Evolutionary conservation across 805 yeast species (phyloP).

Genomic region (Kodamaea kaohsiungensis): DNA sequence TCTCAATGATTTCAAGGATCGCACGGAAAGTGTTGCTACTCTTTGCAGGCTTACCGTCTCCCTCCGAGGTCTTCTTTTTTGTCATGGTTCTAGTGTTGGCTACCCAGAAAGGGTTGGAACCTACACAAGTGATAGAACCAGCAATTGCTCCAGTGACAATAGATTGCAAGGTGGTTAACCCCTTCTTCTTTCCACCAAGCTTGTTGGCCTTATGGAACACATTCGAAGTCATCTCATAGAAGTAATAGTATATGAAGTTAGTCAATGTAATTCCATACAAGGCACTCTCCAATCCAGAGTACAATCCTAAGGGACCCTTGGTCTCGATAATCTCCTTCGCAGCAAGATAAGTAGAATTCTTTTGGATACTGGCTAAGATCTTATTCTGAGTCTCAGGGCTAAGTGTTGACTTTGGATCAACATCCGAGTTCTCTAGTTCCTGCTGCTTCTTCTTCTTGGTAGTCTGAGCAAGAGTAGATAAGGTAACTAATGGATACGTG

Average conservation of each 20-base stretch:
- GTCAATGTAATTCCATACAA: slow-evolving; percentile 82
- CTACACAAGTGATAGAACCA: slow-evolving; percentile 78
- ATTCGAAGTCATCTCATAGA: slow-evolving; percentile 72
- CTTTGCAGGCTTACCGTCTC: slow-evolving; percentile 21
- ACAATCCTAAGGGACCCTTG: slow-evolving; percentile 69
- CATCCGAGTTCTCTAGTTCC: slow-evolving; percentile 3
- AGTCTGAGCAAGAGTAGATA: slow-evolving; percentile 90
- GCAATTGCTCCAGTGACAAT: slow-evolving; percentile 82
- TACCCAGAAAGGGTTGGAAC: slow-evolving; percentile 92
- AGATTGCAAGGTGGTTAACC: slow-evolving; percentile 63
- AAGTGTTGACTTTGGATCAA: slow-evolving; percentile 13
- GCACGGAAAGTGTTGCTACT: slow-evolving; percentile 53
- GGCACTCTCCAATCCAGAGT: slow-evolving; percentile 87
- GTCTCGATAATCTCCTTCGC: slow-evolving; percentile 47
- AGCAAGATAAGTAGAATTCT: slow-evolving; percentile 25
- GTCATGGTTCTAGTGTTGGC: slow-evolving; percentile 91
- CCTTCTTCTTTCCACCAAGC: slow-evolving; percentile 27
- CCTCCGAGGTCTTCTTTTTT: slow-evolving; percentile 27
- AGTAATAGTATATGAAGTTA: slow-evolving; percentile 87
- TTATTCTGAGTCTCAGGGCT: slow-evolving; percentile 17
- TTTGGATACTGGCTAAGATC: slow-evolving; percentile 16
- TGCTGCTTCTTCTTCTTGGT: slow-evolving; percentile 29
- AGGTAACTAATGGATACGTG: slow-evolving; percentile 86
- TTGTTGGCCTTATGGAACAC: slow-evolving; percentile 40
- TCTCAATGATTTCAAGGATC: slow-evolving; percentile 59